phyloP scores from a whole-genome alignment of 306 rosid genomes.

The Prunus fruticosa region DNA sequence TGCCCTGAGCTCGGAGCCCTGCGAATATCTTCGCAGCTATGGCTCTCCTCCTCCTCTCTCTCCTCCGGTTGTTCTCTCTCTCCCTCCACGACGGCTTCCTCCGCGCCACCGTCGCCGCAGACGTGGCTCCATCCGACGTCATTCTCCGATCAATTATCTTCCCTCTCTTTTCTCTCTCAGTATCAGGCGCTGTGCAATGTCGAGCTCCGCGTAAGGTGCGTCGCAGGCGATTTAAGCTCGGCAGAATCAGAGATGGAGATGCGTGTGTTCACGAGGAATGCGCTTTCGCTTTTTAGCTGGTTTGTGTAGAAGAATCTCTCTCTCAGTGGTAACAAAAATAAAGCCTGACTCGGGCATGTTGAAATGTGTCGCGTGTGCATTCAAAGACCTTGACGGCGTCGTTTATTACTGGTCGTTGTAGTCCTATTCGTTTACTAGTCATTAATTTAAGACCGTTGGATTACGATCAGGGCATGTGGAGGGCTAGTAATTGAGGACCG shows the following conservation, averaged over 20 bases:
- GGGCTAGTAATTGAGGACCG: background rate
- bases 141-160: constrained; percentile 36
- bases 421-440: too few relatives aligned
- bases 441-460: background rate
- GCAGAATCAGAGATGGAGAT: constrained; percentile 7
- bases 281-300: constrained; percentile 42
- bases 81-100: constrained; percentile 93
- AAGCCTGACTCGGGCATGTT: background rate
- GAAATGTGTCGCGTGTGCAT: background rate
- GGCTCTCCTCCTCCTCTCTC: constrained; percentile 80
- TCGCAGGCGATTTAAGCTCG: constrained; percentile 43
- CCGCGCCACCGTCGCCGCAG: constrained; percentile 44
- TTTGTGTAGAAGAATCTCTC: constrained; percentile 43
- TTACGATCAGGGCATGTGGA: background rate
- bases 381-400: background rate
- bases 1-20: constrained; percentile 85
- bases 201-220: constrained; percentile 7
- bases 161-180: background rate
- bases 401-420: background rate
- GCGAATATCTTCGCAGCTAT: constrained; percentile 70
- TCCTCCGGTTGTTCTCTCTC: constrained; percentile 77
- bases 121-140: constrained; percentile 85
- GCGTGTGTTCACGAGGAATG: constrained; percentile 55
- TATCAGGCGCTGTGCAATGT: background rate
- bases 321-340: constrained; percentile 4